Evolutionary conservation across 129 eudicot species (phyloP).

Genomic region (Glebionis coronaria): DNA sequence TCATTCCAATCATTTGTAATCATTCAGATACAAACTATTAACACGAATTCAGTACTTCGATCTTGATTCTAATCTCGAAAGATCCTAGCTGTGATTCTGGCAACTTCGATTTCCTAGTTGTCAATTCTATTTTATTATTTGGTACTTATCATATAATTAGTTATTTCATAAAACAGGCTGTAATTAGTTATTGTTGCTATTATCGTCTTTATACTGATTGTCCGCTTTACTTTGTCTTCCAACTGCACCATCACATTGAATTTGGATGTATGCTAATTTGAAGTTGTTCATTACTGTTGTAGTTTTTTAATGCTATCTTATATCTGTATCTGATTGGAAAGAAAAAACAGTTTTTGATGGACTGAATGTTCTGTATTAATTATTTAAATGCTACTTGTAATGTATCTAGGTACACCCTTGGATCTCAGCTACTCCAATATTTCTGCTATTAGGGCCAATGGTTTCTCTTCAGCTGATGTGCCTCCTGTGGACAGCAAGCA

Average conservation of each 20-base stretch:
- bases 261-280: neutral
- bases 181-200: too few relatives aligned
- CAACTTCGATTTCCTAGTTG: too few relatives aligned
- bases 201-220: too few relatives aligned
- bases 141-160: too few relatives aligned
- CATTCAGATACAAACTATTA: too few relatives aligned
- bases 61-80: too few relatives aligned
- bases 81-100: too few relatives aligned
- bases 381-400: neutral
- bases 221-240: neutral
- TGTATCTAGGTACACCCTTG: constrained; percentile 72
- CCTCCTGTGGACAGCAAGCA: constrained; percentile 88
- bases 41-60: too few relatives aligned
- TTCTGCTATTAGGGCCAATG: constrained; percentile 61
- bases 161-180: too few relatives aligned
- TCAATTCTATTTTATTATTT: too few relatives aligned
- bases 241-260: neutral
- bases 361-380: neutral
- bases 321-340: neutral
- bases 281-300: neutral
- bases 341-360: neutral
- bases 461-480: constrained; percentile 67
- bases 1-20: too few relatives aligned
- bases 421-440: constrained; percentile 80
- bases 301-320: too few relatives aligned